Percentiles rank a stretch among this genome's conserved stretches.
Conservation (phyloP, 495 filamentous ascomycete genomes). For the Xylaria scruposa region DNA sequence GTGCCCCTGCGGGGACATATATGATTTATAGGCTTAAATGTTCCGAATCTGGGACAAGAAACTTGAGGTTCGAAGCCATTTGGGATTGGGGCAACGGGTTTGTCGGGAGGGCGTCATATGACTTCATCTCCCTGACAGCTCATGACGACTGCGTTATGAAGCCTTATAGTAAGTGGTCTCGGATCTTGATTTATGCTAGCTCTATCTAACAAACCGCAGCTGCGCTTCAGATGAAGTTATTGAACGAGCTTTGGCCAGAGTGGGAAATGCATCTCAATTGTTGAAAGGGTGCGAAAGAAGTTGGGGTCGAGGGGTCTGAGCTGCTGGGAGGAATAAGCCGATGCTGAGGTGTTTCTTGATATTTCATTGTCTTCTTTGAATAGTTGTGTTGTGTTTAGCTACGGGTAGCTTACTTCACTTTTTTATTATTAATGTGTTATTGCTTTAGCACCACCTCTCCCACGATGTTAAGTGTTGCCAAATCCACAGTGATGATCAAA, state of each 20-base stretch:
- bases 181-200: neutral
- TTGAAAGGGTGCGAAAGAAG: neutral
- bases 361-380: neutral
- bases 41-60: neutral
- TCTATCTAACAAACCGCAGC: neutral
- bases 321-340: neutral
- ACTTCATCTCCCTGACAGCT: conserved; percentile 2
- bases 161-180: neutral
- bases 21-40: neutral
- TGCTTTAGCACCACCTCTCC: too few relatives aligned
- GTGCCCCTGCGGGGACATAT: conserved; percentile 7
- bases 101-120: neutral
- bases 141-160: neutral
- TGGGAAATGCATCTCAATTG: neutral
- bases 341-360: neutral
- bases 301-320: too few relatives aligned
- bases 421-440: neutral
- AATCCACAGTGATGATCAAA: too few relatives aligned
- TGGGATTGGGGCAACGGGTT: neutral
- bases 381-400: neutral
- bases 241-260: conserved; percentile 7
- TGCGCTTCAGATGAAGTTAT: neutral
- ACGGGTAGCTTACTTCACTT: neutral
- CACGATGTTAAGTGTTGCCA: too few relatives aligned
- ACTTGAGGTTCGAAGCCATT: neutral